These are phyloP conservation scores for Sugiyamaella grinbergsii DNA, from an alignment of 1,139 yeast species.

Conservation along the genomic window DNA sequence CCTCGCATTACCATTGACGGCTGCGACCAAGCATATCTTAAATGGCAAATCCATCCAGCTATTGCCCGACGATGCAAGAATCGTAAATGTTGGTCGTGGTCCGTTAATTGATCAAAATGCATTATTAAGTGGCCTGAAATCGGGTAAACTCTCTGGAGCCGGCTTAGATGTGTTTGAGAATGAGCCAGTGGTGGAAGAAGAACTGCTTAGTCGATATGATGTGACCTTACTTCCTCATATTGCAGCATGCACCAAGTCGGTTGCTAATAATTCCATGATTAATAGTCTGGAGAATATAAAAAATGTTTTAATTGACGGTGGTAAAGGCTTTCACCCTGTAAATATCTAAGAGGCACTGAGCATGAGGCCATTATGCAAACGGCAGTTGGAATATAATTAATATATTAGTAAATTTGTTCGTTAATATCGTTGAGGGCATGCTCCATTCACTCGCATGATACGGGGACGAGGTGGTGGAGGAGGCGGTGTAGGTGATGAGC, in stretches of 20 bases:
- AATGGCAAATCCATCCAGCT: constrained; percentile 50
- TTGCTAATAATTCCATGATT: constrained; percentile 26
- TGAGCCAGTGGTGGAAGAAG: constrained; percentile 65
- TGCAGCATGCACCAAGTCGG: constrained; percentile 67
- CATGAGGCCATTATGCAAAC: too few relatives aligned
- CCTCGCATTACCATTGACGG: constrained; percentile 67
- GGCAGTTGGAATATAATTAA: background rate
- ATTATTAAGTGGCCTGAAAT: constrained; percentile 63
- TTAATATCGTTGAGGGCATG: constrained; percentile 9
- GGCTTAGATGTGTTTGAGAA: constrained; percentile 80
- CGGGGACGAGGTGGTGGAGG: constrained; percentile 22
- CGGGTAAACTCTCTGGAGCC: constrained; percentile 68
- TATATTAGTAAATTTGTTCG: constrained; percentile 2
- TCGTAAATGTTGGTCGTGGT: constrained; percentile 83
- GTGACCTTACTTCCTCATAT: constrained; percentile 77
- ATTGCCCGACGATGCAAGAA: constrained; percentile 57
- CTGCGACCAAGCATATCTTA: constrained; percentile 59
- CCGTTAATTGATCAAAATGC: constrained; percentile 72
- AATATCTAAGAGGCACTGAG: background rate
- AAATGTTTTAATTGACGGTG: constrained; percentile 18
- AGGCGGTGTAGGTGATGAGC: constrained; percentile 11
- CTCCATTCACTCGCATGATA: constrained; percentile 1
- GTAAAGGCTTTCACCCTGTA: constrained; percentile 19
- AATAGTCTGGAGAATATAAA: constrained; percentile 25
- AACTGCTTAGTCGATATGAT: constrained; percentile 61